phyloP scores from a whole-genome alignment of 1,139 yeast species.

The Waltiozyma sp. region DNA sequence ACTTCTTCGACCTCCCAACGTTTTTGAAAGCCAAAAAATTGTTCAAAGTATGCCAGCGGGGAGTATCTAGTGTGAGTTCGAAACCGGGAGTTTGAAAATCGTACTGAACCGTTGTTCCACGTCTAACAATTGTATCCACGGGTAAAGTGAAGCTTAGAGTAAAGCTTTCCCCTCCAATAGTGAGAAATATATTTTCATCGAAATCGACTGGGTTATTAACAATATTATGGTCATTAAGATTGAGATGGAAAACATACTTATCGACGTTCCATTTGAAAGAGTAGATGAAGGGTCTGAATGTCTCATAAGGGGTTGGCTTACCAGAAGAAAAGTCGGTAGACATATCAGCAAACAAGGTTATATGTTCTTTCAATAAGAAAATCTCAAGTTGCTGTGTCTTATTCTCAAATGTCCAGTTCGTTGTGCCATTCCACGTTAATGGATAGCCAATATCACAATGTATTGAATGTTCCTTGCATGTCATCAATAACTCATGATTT shows the following conservation, averaged over 20 bases:
- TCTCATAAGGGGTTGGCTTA: conserved; percentile 60
- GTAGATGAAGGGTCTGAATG: conserved; percentile 63
- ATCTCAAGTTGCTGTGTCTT: conserved; percentile 42
- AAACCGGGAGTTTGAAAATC: conserved; percentile 47
- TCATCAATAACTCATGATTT: conserved; percentile 70
- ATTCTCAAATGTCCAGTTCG: conserved; percentile 55
- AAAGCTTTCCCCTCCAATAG: conserved; percentile 59
- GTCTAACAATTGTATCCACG: conserved; percentile 44
- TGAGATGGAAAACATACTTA: conserved; percentile 53
- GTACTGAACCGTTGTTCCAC: conserved; percentile 45
- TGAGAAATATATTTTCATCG: conserved; percentile 64
- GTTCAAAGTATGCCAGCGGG: conserved; percentile 84
- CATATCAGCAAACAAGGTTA: conserved; percentile 62
- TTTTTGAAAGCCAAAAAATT: conserved; percentile 55
- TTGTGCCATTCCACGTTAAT: conserved; percentile 68
- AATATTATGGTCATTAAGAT: conserved; percentile 79
- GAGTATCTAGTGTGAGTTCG: conserved; percentile 58
- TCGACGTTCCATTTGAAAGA: conserved; percentile 45
- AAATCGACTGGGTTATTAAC: conserved; percentile 82
- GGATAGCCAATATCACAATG: conserved; percentile 59
- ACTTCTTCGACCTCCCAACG: conserved; percentile 56
- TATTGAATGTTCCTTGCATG: conserved; percentile 49
- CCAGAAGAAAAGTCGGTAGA: conserved; percentile 72
- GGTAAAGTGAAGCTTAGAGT: conserved; percentile 44
- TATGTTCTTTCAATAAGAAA: conserved; percentile 77